Evolutionary conservation across 2,329 filamentous ascomycete species (phyloP), one percentile per base, ranked within the genome.

Genomic region (Nemania sp.): DNA sequence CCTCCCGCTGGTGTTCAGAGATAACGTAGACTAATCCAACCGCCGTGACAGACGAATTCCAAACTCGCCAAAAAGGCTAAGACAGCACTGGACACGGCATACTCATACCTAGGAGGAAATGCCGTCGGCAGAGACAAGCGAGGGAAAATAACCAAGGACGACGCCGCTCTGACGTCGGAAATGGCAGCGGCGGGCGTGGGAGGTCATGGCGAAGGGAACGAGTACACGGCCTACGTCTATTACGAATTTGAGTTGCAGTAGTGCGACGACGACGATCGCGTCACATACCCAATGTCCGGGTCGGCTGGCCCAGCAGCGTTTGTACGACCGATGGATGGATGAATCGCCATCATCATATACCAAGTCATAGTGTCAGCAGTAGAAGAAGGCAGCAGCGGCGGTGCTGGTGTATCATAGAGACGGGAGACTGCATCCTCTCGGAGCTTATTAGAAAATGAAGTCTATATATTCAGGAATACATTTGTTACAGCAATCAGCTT

Each of bases 211-310:
- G 89, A 91, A 54, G 86, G 86, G 49, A 80, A 83, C 63, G 91
- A 97, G 71, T 99, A 97, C 77, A 94, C 91, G 56, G 88, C 94
- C 34, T 99, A 95, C 74, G 94, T 97, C 69, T 97, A 92, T 78
- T 99, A 97, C 75, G 90, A 96, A 70, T 89, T 97, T 70, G 90
- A 94, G 69, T 85, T 97, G 50, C 69, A 67, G 60, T n/a, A n/a
- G n/a, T n/a, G n/a, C n/a, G 59, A 19, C 22, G 23, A 15, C 28
- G 4, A 37, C 37, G 20, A 17, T 12, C 2, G 37, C 34, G 42
- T 23, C 30, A 31, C 28, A 45, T 44, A 36, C 22, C 42, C n/a
- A 12, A n/a, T 28, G 20, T 34, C 48, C 6, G 9, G 37, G 19
- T 19, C 48, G 30, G 53, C 37, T 33, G 17, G 42, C 24, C 36